These are phyloP conservation scores for Noccaea caerulescens DNA, from an alignment of 345 rosid genomes.

Conservation along the genomic window DNA sequence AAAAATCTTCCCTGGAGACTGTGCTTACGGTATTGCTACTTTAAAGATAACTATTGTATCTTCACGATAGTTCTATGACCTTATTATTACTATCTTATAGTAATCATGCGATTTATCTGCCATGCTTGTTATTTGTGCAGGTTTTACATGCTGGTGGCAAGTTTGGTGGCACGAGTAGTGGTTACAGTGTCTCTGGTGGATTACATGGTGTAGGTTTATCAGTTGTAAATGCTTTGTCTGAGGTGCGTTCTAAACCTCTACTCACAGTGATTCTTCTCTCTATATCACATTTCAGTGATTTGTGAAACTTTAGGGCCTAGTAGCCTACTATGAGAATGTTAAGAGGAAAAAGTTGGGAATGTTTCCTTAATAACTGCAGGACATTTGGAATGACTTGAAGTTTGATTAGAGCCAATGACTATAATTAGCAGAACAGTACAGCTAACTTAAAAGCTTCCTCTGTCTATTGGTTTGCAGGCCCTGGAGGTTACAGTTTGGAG, in stretches of 20 bases:
- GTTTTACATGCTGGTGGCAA: conserved; percentile 97
- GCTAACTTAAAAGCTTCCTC: conserved; percentile 18
- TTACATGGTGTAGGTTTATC: conserved; percentile 98
- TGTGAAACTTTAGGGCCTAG: not conserved
- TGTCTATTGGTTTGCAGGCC: conserved; percentile 51
- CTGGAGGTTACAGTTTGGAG: conserved; percentile 93
- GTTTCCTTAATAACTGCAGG: conserved; percentile 21
- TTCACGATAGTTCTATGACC: conserved; percentile 15
- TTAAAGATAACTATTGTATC: conserved; percentile 17
- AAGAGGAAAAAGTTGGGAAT: not conserved
- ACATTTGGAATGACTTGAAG: conserved; percentile 20
- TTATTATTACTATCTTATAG: no score
- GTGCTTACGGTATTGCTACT: conserved; percentile 81
- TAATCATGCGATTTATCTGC: not conserved
- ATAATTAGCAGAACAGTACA: not conserved
- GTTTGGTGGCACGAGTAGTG: conserved; percentile 97
- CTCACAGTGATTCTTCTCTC: conserved; percentile 4
- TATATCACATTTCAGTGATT: not conserved
- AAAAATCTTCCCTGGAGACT: conserved; percentile 93
- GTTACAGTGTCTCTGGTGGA: conserved; percentile 97
- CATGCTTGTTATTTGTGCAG: conserved; percentile 52
- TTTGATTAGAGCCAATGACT: conserved; percentile 5
- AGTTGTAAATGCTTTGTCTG: conserved; percentile 96
- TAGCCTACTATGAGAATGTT: conserved; percentile 13
- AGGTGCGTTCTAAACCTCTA: conserved; percentile 57